A percentile compares a stretch with the other conserved stretches of the same genome.
Evolutionary conservation across 192 early-diverging fungal species (phyloP).

Genomic region (Diversispora epigaea): DNA sequence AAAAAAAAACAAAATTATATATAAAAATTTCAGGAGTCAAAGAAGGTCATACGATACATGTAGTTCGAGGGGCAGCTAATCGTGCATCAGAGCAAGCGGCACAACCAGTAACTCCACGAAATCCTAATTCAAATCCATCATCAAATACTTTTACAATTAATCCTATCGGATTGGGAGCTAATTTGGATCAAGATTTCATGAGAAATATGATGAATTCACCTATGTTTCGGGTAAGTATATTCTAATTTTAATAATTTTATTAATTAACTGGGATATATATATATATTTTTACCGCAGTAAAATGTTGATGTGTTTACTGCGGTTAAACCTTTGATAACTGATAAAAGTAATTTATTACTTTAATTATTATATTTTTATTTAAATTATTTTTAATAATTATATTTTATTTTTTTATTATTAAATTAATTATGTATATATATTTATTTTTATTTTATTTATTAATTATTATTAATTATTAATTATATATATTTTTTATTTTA

Average conservation of each 20-base stretch:
- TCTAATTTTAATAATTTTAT: neutral
- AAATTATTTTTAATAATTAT: no score
- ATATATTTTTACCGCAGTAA: neutral
- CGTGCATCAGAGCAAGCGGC: constrained; percentile 42
- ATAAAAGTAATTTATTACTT: no score
- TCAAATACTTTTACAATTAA: constrained; percentile 24
- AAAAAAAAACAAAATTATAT: no score
- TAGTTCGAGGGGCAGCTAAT: constrained; percentile 71
- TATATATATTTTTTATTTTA: no score
- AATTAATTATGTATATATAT: no score
- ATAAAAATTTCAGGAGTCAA: constrained; percentile 53
- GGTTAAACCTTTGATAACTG: no score
- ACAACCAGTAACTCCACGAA: constrained; percentile 34
- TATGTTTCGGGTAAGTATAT: constrained; percentile 41
- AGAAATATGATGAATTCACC: constrained; percentile 43
- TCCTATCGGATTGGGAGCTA: constrained; percentile 1
- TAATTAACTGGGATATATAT: neutral
- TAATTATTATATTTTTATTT: no score
- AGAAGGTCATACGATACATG: constrained; percentile 86
- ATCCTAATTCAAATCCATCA: constrained; percentile 21
- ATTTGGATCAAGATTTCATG: constrained; percentile 35
- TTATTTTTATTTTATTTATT: no score
- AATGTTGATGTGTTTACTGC: no score
- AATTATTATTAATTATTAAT: no score
- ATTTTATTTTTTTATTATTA: no score